A percentile compares a stretch with the other conserved stretches of the same genome.
These are phyloP conservation scores for Symbiodinium natans DNA, from an alignment of 73 alveolate genomes.

Conservation along the genomic window DNA sequence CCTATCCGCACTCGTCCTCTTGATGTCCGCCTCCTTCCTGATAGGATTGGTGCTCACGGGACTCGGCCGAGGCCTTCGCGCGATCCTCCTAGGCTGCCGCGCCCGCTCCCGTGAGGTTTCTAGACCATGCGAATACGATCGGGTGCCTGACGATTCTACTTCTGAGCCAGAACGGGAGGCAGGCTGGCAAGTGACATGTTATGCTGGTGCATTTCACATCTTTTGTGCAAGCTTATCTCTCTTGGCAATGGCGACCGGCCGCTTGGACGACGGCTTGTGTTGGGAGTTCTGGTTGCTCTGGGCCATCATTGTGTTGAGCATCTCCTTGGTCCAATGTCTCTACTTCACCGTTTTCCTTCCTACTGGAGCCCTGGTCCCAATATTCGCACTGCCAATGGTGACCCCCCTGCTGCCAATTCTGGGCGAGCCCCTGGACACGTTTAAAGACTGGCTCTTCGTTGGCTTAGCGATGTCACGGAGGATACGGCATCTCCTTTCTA, in stretches of 20 bases:
- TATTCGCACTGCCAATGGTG: slow-evolving; percentile 18
- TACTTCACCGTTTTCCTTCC: background rate
- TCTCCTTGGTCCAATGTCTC: background rate
- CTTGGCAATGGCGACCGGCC: background rate
- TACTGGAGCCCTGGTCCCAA: background rate
- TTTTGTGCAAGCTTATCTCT: slow-evolving; percentile 5
- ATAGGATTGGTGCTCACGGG: background rate
- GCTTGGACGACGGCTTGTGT: slow-evolving; percentile 28
- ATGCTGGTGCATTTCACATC: background rate
- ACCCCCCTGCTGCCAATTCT: slow-evolving; percentile 36
- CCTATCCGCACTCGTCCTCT: background rate
- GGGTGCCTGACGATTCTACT: background rate
- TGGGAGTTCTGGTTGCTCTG: slow-evolving; percentile 60
- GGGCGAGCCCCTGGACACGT: slow-evolving; percentile 70
- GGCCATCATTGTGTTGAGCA: background rate
- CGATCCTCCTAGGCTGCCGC: background rate
- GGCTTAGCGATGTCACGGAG: slow-evolving; percentile 31
- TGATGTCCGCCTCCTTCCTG: background rate
- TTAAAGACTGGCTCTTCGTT: slow-evolving; percentile 75
- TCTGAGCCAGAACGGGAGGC: background rate
- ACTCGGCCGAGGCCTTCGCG: background rate
- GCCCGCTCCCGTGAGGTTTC: background rate
- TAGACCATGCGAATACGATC: background rate
- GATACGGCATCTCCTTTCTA: background rate
- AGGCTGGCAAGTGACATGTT: background rate